Conservation (phyloP, 2,329 filamentous ascomycete genomes). For the Diaporthe amygdali region DNA sequence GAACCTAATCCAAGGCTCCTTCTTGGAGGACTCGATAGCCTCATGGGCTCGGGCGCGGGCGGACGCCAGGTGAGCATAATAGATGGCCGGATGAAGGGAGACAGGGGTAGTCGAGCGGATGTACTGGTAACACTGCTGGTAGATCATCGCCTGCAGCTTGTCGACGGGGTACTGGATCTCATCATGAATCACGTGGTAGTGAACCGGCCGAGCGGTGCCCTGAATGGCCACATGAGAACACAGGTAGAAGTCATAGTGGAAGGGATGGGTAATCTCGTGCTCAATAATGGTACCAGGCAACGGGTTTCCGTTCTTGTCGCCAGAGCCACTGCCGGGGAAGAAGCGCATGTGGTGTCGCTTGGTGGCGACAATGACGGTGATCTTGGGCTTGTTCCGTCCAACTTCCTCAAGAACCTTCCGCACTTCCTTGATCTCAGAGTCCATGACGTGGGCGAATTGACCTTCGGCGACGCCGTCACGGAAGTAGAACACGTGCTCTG, state of each 20-base stretch:
- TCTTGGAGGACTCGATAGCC: conserved; percentile 48
- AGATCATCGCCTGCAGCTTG: conserved; percentile 84
- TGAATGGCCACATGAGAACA: conserved; percentile 78
- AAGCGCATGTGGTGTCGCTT: conserved; percentile 96
- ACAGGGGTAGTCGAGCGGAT: conserved; percentile 91
- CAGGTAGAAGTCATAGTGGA: conserved; percentile 85
- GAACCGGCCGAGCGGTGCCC: conserved; percentile 89
- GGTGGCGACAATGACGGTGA: conserved; percentile 86
- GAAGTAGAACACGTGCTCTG: conserved; percentile 85
- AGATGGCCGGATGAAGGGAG: conserved; percentile 86
- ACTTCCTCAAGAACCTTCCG: conserved; percentile 59
- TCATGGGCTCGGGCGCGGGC: conserved; percentile 81
- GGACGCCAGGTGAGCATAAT: conserved; percentile 92
- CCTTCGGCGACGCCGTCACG: conserved; percentile 91
- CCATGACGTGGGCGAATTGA: conserved; percentile 80
- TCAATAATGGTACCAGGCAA: conserved; percentile 89
- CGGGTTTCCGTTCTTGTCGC: conserved; percentile 80
- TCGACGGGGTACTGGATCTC: conserved; percentile 73
- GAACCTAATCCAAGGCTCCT: conserved; percentile 37
- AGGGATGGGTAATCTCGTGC: conserved; percentile 86
- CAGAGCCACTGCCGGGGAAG: conserved; percentile 70
- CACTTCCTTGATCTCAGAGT: conserved; percentile 78
- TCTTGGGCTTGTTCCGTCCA: conserved; percentile 56
- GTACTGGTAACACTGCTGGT: conserved; percentile 95
- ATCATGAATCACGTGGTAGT: conserved; percentile 89